Conservation (phyloP, 192 early-diverging fungal genomes). For the Backusella australiensis region DNA sequence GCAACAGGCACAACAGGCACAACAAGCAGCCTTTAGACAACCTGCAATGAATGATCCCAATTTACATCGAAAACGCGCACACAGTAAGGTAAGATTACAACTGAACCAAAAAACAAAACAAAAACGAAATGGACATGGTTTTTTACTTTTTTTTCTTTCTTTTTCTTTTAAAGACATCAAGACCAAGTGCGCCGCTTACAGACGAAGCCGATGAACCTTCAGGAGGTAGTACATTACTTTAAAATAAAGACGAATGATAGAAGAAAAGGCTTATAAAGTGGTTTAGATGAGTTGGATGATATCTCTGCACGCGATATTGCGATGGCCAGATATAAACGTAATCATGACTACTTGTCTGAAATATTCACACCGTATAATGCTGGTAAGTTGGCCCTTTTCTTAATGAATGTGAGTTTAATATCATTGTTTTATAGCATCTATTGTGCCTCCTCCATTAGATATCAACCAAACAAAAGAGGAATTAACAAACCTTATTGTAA, state of each 20-base stretch:
- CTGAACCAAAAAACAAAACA: too few relatives aligned
- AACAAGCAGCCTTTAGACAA: background rate
- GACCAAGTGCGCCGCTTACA: conserved; percentile 1
- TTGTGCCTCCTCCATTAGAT: conserved; percentile 33
- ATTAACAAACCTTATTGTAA: conserved; percentile 21
- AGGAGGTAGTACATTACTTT: conserved; percentile 35
- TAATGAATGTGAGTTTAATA: background rate
- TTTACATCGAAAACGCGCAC: conserved; percentile 12
- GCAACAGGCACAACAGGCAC: conserved; percentile 7
- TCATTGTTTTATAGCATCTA: conserved; percentile 20
- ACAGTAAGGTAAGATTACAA: conserved; percentile 13
- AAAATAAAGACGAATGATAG: background rate
- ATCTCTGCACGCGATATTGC: conserved; percentile 58
- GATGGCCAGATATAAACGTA: conserved; percentile 60
- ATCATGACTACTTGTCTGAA: conserved; percentile 63
- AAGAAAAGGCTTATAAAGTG: background rate
- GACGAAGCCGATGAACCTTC: conserved; percentile 59
- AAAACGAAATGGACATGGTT: background rate
- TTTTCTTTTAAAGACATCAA: background rate
- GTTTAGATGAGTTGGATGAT: conserved; percentile 56
- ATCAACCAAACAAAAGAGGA: conserved; percentile 29
- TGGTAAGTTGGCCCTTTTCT: conserved; percentile 31
- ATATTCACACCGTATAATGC: conserved; percentile 63
- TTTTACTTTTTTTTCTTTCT: background rate
- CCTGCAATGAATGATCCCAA: conserved; percentile 4